Evolutionary conservation across 768 basidiomycete genomes (phyloP).

Genomic region (Russula abietina): DNA sequence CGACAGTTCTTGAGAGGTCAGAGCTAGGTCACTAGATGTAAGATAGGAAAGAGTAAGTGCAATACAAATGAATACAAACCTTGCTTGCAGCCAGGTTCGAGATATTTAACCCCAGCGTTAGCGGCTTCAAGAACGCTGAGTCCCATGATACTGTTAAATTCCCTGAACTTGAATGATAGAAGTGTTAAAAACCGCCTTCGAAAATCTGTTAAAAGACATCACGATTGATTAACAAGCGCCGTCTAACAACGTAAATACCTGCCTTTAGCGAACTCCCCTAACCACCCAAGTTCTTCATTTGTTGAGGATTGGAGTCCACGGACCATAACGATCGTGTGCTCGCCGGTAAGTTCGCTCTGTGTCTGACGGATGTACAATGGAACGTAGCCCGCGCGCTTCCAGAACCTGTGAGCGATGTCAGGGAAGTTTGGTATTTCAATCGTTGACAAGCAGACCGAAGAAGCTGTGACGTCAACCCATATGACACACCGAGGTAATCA

Average conservation of each 20-base stretch:
- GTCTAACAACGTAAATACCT: constrained; percentile 18
- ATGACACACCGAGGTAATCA: constrained; percentile 95
- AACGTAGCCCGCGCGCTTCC: constrained; percentile 90
- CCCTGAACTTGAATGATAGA: constrained; percentile 90
- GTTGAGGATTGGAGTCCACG: constrained; percentile 68
- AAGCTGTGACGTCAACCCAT: constrained; percentile 83
- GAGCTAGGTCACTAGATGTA: constrained; percentile 39
- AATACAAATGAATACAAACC: constrained; percentile 28
- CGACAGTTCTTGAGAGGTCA: constrained; percentile 47
- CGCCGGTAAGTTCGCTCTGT: constrained; percentile 90
- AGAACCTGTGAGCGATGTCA: constrained; percentile 52
- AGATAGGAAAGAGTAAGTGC: neutral
- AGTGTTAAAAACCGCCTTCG: constrained; percentile 82
- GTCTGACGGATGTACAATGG: constrained; percentile 94
- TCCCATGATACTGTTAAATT: constrained; percentile 83
- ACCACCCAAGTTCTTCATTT: constrained; percentile 67
- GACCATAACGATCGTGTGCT: constrained; percentile 95
- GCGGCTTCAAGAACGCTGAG: constrained; percentile 86
- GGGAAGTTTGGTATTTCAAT: neutral
- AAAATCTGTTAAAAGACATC: constrained; percentile 58
- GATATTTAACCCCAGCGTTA: constrained; percentile 50
- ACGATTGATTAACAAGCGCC: neutral
- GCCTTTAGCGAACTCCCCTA: constrained; percentile 86
- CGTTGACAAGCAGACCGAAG: constrained; percentile 46
- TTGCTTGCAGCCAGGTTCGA: constrained; percentile 37